Evolutionary conservation across 352 stramenopile species (phyloP).

Genomic region (Phytophthora pseudosyringae): DNA sequence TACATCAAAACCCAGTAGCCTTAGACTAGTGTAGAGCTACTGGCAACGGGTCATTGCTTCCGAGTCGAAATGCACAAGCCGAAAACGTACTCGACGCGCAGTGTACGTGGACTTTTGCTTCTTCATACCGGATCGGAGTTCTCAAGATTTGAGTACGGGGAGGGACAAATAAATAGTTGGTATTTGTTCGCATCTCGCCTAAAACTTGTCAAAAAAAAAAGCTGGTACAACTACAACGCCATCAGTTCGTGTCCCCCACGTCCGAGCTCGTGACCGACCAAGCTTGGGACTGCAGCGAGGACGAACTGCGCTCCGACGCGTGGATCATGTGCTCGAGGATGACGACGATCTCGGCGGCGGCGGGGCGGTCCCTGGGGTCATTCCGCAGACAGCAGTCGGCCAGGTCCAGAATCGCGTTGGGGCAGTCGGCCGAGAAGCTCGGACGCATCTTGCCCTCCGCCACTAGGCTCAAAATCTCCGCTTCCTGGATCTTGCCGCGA

Average conservation of each 20-base stretch:
- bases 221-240: neutral
- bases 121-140: slow-evolving; percentile 11
- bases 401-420: slow-evolving; percentile 46
- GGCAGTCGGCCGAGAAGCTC: slow-evolving; percentile 44
- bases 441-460: slow-evolving; percentile 39
- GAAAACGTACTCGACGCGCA: slow-evolving; percentile 14
- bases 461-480: slow-evolving; percentile 43
- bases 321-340: slow-evolving; percentile 44
- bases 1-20: neutral
- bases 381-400: slow-evolving; percentile 46
- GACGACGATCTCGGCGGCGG: slow-evolving; percentile 43
- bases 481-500: slow-evolving; percentile 40
- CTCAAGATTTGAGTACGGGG: neutral
- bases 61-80: too few species aligned
- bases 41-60: too few species aligned
- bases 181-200: slow-evolving; percentile 8
- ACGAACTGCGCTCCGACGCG: slow-evolving; percentile 37
- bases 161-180: slow-evolving; percentile 29
- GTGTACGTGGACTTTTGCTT: slow-evolving; percentile 36
- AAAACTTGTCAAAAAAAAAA: slow-evolving; percentile 14
- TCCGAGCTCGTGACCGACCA: slow-evolving; percentile 36
- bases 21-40: too few species aligned
- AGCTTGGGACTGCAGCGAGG: slow-evolving; percentile 28
- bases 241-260: slow-evolving; percentile 6
- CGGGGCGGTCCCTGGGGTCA: slow-evolving; percentile 40